Percentiles rank a stretch among this genome's conserved stretches.
phyloP scores from a whole-genome alignment of 2,329 filamentous ascomycete species.

The Exophiala calicioides region DNA sequence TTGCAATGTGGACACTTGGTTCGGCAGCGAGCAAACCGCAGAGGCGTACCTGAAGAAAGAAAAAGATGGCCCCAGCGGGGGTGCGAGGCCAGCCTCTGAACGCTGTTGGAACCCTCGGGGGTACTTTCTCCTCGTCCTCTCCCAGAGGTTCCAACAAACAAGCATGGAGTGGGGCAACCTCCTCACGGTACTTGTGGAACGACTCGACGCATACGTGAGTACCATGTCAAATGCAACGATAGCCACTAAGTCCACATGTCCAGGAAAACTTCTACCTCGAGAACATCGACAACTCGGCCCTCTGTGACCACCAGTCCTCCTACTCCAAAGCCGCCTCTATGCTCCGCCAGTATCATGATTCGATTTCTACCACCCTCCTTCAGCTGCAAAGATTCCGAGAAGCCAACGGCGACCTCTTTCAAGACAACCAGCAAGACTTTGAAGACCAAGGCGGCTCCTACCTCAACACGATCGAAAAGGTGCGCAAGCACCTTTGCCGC shows the following conservation, averaged over 20 bases:
- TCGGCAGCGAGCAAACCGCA: slow-evolving; percentile 12
- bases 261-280: background rate
- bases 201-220: slow-evolving; percentile 8
- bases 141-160: slow-evolving; percentile 6
- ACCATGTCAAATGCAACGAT: too few species aligned
- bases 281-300: background rate
- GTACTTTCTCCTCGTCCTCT: slow-evolving; percentile 22
- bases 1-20: slow-evolving; percentile 16
- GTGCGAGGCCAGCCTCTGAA: background rate
- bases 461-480: too few species aligned
- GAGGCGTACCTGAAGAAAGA: slow-evolving; percentile 4
- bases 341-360: slow-evolving; percentile 8
- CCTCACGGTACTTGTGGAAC: slow-evolving; percentile 1
- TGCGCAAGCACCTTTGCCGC: too few species aligned
- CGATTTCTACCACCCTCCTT: background rate
- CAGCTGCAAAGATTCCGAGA: slow-evolving; percentile 1
- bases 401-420: slow-evolving; percentile 1
- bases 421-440: background rate
- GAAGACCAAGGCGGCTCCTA: slow-evolving; percentile 7
- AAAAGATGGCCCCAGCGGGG: slow-evolving; percentile 14
- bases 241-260: background rate
- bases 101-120: slow-evolving; percentile 21
- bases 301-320: background rate
- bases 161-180: slow-evolving; percentile 14
- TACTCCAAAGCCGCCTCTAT: slow-evolving; percentile 10